A percentile compares a stretch with the other conserved stretches of the same genome.
Conservation (phyloP, 2,329 filamentous ascomycete genomes). For the Botryotinia calthae region DNA sequence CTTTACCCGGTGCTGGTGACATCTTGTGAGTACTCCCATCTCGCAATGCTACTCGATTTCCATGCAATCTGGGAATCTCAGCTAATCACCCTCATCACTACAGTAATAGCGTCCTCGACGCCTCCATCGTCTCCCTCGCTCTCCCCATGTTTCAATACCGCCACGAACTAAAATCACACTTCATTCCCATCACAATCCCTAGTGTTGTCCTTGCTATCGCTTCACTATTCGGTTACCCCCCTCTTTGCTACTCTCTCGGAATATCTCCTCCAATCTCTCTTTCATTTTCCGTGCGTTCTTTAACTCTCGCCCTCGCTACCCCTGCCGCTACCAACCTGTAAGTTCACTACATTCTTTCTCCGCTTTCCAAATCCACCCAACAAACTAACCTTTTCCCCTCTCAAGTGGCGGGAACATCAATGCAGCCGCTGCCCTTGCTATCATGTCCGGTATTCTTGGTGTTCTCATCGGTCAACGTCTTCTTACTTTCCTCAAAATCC, state of each 20-base stretch:
- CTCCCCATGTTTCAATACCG: conserved; percentile 62
- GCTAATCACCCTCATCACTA: neutral
- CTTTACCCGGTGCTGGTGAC: conserved; percentile 54
- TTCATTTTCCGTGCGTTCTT: conserved; percentile 54
- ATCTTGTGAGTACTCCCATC: conserved; percentile 42
- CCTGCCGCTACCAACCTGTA: conserved; percentile 54
- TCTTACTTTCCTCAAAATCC: conserved; percentile 50
- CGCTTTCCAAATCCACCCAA: neutral
- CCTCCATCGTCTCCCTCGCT: conserved; percentile 56
- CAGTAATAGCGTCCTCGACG: conserved; percentile 51
- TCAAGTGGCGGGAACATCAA: conserved; percentile 36
- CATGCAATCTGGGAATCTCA: neutral
- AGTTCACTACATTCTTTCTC: conserved; percentile 44
- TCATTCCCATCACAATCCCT: conserved; percentile 53
- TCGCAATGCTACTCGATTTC: neutral
- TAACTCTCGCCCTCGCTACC: conserved; percentile 59
- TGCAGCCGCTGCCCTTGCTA: conserved; percentile 55
- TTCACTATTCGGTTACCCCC: conserved; percentile 58
- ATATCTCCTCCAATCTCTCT: conserved; percentile 52
- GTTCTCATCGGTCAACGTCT: conserved; percentile 53
- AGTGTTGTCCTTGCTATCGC: conserved; percentile 51
- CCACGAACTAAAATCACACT: conserved; percentile 52
- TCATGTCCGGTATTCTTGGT: conserved; percentile 58
- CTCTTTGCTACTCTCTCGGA: conserved; percentile 52
- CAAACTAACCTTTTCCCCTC: neutral